These are phyloP conservation scores for Penicillium decumbens DNA, from an alignment of 2,329 filamentous ascomycete genomes.

Conservation along the genomic window DNA sequence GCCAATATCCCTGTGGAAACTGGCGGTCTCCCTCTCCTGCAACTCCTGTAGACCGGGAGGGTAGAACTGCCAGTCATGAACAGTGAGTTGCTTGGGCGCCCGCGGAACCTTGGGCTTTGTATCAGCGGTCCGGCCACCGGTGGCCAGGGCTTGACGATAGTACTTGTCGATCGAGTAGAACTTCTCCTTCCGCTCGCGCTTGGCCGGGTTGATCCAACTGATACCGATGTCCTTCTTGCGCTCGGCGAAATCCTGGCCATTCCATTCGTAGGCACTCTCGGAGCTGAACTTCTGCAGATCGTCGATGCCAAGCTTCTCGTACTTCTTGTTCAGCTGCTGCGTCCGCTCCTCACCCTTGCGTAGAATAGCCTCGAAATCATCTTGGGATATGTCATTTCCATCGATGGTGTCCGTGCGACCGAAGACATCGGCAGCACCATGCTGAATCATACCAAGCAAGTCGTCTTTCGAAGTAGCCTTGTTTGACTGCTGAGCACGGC, in stretches of 20 bases:
- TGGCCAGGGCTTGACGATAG: slow-evolving; percentile 85
- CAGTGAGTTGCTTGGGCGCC: slow-evolving; percentile 82
- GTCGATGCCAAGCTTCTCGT: slow-evolving; percentile 94
- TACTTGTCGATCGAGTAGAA: slow-evolving; percentile 99
- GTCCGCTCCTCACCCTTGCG: slow-evolving; percentile 83
- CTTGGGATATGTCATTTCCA: slow-evolving; percentile 63
- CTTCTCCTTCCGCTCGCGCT: slow-evolving; percentile 96
- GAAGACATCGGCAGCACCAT: slow-evolving; percentile 94
- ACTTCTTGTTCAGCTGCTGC: slow-evolving; percentile 83
- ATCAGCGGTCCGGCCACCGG: slow-evolving; percentile 71
- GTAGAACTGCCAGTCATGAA: slow-evolving; percentile 98
- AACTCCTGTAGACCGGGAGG: slow-evolving; percentile 76
- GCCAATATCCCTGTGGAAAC: slow-evolving; percentile 90
- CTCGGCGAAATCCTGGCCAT: slow-evolving; percentile 89
- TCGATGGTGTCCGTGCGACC: slow-evolving; percentile 64
- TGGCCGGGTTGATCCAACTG: slow-evolving; percentile 96
- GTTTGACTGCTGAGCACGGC: slow-evolving; percentile 84
- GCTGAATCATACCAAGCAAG: slow-evolving; percentile 95
- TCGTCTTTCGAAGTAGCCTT: slow-evolving; percentile 94
- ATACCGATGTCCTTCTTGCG: slow-evolving; percentile 88
- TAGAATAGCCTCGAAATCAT: slow-evolving; percentile 86
- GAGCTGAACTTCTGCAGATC: slow-evolving; percentile 97
- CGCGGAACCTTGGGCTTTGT: slow-evolving; percentile 93
- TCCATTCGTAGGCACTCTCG: slow-evolving; percentile 98
- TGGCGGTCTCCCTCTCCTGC: slow-evolving; percentile 94